phyloP scores from a whole-genome alignment of 805 yeast genomes.

The Saccharomycopsis javanensis region DNA sequence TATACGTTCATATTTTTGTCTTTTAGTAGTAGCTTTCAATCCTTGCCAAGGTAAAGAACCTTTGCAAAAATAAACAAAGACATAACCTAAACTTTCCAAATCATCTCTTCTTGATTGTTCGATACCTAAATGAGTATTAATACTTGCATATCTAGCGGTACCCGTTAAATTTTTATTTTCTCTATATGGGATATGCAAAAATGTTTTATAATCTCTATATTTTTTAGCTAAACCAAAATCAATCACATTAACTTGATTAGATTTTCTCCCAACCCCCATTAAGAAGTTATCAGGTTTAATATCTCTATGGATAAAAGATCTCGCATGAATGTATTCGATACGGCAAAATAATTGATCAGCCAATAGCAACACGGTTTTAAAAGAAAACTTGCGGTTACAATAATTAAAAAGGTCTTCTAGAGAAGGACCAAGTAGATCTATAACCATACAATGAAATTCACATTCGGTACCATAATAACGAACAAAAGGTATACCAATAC shows the following conservation, averaged over 20 bases:
- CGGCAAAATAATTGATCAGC: slow-evolving; percentile 94
- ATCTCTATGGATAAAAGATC: slow-evolving; percentile 81
- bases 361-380: slow-evolving; percentile 82
- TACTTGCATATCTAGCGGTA: slow-evolving; percentile 92
- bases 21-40: slow-evolving; percentile 89
- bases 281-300: slow-evolving; percentile 74
- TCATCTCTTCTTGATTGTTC: slow-evolving; percentile 97
- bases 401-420: slow-evolving; percentile 92
- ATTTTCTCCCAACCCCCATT: slow-evolving; percentile 85
- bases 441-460: slow-evolving; percentile 94
- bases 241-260: slow-evolving; percentile 89
- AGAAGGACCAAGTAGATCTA: slow-evolving; percentile 90
- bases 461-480: slow-evolving; percentile 97
- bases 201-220: slow-evolving; percentile 88
- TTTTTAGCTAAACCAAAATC: slow-evolving; percentile 93
- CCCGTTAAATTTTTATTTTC: slow-evolving; percentile 96
- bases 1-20: slow-evolving; percentile 93
- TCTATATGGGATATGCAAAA: slow-evolving; percentile 89
- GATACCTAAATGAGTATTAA: slow-evolving; percentile 92
- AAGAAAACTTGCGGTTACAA: slow-evolving; percentile 87
- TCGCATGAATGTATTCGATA: slow-evolving; percentile 89
- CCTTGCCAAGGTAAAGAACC: slow-evolving; percentile 99
- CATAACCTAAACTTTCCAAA: slow-evolving; percentile 89
- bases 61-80: slow-evolving; percentile 84
- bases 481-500: slow-evolving; percentile 93